phyloP scores from a whole-genome alignment of 139 green algal genomes.

The Auxenochlorella protothecoides region DNA sequence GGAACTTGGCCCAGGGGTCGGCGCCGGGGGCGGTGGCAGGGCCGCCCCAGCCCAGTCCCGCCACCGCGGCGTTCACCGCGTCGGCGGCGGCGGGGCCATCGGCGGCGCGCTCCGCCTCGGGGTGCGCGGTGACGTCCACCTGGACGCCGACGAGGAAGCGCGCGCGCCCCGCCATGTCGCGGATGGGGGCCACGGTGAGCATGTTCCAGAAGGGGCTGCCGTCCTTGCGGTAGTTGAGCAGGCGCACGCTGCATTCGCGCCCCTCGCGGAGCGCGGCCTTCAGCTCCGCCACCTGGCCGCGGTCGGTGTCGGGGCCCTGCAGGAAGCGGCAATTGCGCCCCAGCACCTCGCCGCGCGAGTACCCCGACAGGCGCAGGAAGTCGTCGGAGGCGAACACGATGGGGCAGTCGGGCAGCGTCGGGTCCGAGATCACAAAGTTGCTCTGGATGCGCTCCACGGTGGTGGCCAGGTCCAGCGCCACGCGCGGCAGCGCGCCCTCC shows the following conservation, averaged over 20 bases:
- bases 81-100: slow-evolving; percentile 24
- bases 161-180: slow-evolving; percentile 60
- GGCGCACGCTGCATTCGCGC: slow-evolving; percentile 69
- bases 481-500: slow-evolving; percentile 45
- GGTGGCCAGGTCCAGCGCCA: slow-evolving; percentile 90
- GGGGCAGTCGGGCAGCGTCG: slow-evolving; percentile 90
- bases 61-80: slow-evolving; percentile 36
- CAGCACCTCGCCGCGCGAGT: slow-evolving; percentile 87
- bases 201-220: slow-evolving; percentile 95
- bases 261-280: slow-evolving; percentile 58
- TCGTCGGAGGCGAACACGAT: slow-evolving; percentile 92
- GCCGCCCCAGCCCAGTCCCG: slow-evolving; percentile 31
- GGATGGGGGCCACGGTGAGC: slow-evolving; percentile 89
- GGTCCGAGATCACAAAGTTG: slow-evolving; percentile 95
- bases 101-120: slow-evolving; percentile 22
- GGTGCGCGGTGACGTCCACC: slow-evolving; percentile 51
- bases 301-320: slow-evolving; percentile 79
- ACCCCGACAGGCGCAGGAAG: slow-evolving; percentile 89
- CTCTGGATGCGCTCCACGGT: slow-evolving; percentile 95
- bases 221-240: slow-evolving; percentile 92
- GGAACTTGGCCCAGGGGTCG: slow-evolving; percentile 58
- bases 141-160: slow-evolving; percentile 91
- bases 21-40: slow-evolving; percentile 3
- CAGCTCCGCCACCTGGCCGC: slow-evolving; percentile 59
- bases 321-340: slow-evolving; percentile 86